Percentiles rank a stretch among this genome's conserved stretches.
These are phyloP conservation scores for Aspergillus transmontanensis DNA, from an alignment of 2,329 filamentous ascomycete species.

Conservation along the genomic window DNA sequence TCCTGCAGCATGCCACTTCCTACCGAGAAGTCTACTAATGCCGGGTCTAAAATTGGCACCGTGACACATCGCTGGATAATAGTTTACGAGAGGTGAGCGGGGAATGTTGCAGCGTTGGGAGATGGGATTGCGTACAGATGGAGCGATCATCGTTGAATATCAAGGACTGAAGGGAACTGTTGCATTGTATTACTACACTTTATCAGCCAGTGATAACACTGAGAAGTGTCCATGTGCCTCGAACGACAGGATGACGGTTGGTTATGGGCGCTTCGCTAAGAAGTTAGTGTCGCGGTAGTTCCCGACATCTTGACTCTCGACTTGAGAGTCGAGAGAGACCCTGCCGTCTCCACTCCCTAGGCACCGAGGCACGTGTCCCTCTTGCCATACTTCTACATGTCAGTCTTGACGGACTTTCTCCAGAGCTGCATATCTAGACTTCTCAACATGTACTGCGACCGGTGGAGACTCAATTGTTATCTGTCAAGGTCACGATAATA, in stretches of 20 bases:
- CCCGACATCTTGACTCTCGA: neutral
- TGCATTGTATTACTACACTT: neutral
- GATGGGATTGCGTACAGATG: neutral
- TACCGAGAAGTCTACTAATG: neutral
- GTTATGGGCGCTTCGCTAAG: neutral
- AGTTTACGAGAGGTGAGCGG: neutral
- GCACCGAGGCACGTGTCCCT: neutral
- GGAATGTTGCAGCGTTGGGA: neutral
- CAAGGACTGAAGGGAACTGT: neutral
- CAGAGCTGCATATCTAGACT: neutral
- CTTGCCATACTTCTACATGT: neutral
- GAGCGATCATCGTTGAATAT: neutral
- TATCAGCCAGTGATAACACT: neutral
- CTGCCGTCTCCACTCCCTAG: neutral
- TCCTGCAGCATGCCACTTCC: neutral
- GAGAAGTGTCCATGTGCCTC: neutral
- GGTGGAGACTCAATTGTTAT: neutral
- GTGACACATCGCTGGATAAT: slow-evolving; percentile 1
- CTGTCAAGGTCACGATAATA: neutral
- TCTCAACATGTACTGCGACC: neutral
- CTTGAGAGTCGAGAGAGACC: neutral
- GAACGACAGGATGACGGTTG: slow-evolving; percentile 2
- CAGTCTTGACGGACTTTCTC: neutral
- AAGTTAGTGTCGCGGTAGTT: slow-evolving; percentile 3
- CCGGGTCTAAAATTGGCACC: neutral